Percentiles rank a stretch among this genome's conserved stretches.
These are phyloP conservation scores for Aspergillus nidulans DNA, from an alignment of 495 filamentous ascomycete species.

Conservation along the genomic window DNA sequence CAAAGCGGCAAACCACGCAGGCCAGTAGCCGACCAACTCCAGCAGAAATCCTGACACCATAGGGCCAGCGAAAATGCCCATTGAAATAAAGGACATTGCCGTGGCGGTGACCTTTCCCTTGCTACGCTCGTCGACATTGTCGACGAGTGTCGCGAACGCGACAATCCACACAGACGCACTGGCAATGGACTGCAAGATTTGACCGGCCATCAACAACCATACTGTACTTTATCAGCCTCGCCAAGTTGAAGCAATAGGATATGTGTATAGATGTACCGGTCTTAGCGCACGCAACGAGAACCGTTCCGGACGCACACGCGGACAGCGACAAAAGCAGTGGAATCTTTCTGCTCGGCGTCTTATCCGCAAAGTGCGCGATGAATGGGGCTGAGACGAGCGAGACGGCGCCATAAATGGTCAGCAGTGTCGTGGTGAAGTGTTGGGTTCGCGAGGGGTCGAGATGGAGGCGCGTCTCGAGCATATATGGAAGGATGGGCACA, in stretches of 20 bases:
- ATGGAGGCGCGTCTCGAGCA: slow-evolving; percentile 24
- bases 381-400: slow-evolving; percentile 18
- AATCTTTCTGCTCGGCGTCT: slow-evolving; percentile 14
- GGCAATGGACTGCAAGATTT: slow-evolving; percentile 10
- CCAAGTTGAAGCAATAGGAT: not conserved
- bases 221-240: not conserved
- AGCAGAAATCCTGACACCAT: slow-evolving; percentile 21
- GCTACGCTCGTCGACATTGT: slow-evolving; percentile 15
- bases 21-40: slow-evolving; percentile 24
- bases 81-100: slow-evolving; percentile 15
- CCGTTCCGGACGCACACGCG: slow-evolving; percentile 17
- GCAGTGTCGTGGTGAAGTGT: slow-evolving; percentile 13
- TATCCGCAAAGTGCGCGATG: slow-evolving; percentile 28
- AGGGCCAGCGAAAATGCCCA: slow-evolving; percentile 22
- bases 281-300: slow-evolving; percentile 16
- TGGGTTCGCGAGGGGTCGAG: slow-evolving; percentile 20
- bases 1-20: slow-evolving; percentile 20
- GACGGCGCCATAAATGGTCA: slow-evolving; percentile 18
- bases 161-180: slow-evolving; percentile 23
- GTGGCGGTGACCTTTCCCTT: slow-evolving; percentile 23
- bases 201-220: slow-evolving; percentile 1
- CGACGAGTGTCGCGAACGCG: slow-evolving; percentile 21
- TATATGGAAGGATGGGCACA: slow-evolving; percentile 24
- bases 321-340: slow-evolving; percentile 18
- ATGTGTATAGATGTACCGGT: not conserved